Conservation (phyloP, 495 filamentous ascomycete species). For the Bacidia gigantensis region DNA sequence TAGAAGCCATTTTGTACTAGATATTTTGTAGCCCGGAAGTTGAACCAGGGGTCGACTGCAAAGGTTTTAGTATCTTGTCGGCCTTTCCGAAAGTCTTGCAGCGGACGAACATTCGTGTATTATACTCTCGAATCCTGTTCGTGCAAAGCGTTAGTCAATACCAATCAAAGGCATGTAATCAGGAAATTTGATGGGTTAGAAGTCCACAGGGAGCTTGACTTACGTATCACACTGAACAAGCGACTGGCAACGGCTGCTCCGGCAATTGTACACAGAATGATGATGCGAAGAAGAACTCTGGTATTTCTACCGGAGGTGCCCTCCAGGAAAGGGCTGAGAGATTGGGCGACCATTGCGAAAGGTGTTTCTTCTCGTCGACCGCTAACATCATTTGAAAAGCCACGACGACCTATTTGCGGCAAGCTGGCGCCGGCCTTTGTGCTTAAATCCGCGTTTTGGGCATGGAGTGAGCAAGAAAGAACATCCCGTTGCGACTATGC, state of each 20-base stretch:
- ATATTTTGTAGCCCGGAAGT: conserved; percentile 97
- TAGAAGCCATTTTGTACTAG: conserved; percentile 94
- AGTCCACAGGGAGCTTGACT: conserved; percentile 33
- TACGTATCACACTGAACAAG: conserved; percentile 95
- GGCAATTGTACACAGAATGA: conserved; percentile 88
- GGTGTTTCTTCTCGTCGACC: no score
- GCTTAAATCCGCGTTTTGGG: no score
- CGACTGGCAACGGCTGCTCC: conserved; percentile 86
- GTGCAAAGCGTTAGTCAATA: not conserved
- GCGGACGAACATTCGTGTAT: conserved; percentile 89
- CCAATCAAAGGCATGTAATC: conserved; percentile 1
- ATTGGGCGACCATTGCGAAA: conserved; percentile 35
- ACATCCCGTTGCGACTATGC: no score
- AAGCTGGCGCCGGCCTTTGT: no score
- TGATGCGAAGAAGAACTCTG: conserved; percentile 71
- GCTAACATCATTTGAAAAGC: no score
- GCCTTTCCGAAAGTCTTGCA: conserved; percentile 4
- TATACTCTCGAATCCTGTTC: conserved; percentile 89
- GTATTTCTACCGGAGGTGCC: conserved; percentile 59
- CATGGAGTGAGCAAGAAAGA: no score
- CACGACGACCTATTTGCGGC: no score
- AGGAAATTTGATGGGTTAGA: conserved; percentile 13
- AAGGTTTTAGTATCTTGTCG: conserved; percentile 7
- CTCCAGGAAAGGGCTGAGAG: conserved; percentile 46
- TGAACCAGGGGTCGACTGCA: conserved; percentile 99